Evolutionary conservation across 768 basidiomycete genomes (phyloP).

Genomic region (Guyanaporus albipodus): DNA sequence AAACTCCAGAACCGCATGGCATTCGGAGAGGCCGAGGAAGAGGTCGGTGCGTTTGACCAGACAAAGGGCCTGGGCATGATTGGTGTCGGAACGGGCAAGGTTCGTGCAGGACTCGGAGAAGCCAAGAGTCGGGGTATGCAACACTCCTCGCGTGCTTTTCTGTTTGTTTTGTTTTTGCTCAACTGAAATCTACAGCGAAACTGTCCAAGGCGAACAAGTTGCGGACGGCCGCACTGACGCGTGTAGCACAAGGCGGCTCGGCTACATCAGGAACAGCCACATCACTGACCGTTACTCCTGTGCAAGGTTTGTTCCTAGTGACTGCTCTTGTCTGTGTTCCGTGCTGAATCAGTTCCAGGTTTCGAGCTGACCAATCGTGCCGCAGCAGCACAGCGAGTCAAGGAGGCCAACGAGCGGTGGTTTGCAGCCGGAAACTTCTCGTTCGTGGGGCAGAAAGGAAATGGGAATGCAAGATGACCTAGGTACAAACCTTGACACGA

Average conservation of each 20-base stretch:
- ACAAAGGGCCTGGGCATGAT: constrained; percentile 99
- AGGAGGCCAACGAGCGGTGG: constrained; percentile 97
- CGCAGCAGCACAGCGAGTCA: constrained; percentile 80
- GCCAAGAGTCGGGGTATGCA: constrained; percentile 83
- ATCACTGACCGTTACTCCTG: constrained; percentile 90
- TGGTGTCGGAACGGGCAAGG: constrained; percentile 79
- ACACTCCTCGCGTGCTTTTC: not conserved
- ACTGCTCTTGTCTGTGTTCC: not conserved
- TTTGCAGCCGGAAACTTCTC: constrained; percentile 86
- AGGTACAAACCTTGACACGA: not conserved
- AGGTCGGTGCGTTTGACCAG: constrained; percentile 94
- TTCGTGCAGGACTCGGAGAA: constrained; percentile 84
- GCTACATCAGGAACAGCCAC: constrained; percentile 80
- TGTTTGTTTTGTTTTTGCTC: not conserved
- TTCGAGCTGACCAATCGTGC: constrained; percentile 94
- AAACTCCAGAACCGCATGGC: constrained; percentile 97
- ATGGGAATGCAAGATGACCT: constrained; percentile 20
- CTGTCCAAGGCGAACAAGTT: constrained; percentile 93
- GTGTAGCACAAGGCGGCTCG: constrained; percentile 58
- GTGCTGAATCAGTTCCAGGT: constrained; percentile 37
- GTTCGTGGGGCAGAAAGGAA: constrained; percentile 60
- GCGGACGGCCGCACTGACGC: constrained; percentile 78
- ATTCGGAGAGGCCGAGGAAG: constrained; percentile 94
- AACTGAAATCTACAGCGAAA: constrained; percentile 60
- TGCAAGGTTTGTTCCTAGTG: constrained; percentile 62